Evolutionary conservation across 345 rosid species (phyloP).

Genomic region (Pistacia integerrima): DNA sequence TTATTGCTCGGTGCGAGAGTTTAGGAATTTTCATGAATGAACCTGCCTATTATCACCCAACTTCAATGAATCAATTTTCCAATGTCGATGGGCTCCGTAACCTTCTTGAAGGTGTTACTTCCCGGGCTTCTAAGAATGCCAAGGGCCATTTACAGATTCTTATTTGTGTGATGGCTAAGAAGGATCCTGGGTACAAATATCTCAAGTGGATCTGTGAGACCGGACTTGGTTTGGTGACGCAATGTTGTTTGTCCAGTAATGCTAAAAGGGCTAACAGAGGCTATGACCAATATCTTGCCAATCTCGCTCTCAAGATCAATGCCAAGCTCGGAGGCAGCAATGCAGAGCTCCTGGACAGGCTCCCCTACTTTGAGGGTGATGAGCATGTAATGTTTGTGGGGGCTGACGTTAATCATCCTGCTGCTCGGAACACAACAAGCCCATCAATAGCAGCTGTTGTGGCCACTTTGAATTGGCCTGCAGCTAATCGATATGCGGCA

Average conservation of each 20-base stretch:
- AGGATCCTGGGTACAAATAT: conserved; percentile 65
- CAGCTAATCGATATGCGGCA: conserved; percentile 78
- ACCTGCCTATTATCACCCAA: conserved; percentile 32
- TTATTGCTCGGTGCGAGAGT: conserved; percentile 45
- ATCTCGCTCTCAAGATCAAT: conserved; percentile 83
- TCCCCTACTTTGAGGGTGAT: conserved; percentile 46
- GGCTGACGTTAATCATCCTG: conserved; percentile 94
- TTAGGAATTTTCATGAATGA: conserved; percentile 64
- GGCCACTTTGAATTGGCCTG: conserved; percentile 86
- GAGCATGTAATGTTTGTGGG: conserved; percentile 81
- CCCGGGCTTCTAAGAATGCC: conserved; percentile 25
- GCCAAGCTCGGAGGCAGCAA: conserved; percentile 99
- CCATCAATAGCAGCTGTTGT: conserved; percentile 92
- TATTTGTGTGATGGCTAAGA: conserved; percentile 76
- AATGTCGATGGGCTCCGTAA: conserved; percentile 37
- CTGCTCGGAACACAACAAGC: conserved; percentile 45
- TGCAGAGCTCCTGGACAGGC: conserved; percentile 57
- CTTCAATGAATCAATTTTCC: conserved; percentile 48
- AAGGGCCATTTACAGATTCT: conserved; percentile 55
- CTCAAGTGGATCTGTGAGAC: conserved; percentile 90
- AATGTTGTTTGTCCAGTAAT: conserved; percentile 59
- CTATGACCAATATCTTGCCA: conserved; percentile 67
- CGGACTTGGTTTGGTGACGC: conserved; percentile 75
- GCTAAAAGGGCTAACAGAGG: conserved; percentile 33
- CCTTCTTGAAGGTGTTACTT: conserved; percentile 43